phyloP scores from a whole-genome alignment of 495 filamentous ascomycete species.

The Lophiostoma macrostomum region DNA sequence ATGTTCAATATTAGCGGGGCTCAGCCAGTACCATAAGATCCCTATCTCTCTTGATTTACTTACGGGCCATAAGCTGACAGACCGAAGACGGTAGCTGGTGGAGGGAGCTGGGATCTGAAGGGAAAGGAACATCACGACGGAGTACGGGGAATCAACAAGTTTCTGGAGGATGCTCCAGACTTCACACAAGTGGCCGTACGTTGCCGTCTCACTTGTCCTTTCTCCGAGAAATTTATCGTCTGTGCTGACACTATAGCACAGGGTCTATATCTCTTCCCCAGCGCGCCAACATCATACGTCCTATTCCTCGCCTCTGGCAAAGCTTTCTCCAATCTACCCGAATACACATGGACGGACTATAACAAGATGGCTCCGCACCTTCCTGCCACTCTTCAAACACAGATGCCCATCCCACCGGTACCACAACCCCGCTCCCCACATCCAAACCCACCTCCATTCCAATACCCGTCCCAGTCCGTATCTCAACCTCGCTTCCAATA shows the following conservation, averaged over 20 bases:
- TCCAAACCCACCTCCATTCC: no score
- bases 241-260: neutral
- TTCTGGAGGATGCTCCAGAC: slow-evolving; percentile 17
- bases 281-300: slow-evolving; percentile 22
- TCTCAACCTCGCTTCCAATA: no score
- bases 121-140: slow-evolving; percentile 24
- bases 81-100: slow-evolving; percentile 24
- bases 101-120: slow-evolving; percentile 31
- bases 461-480: no score
- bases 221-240: neutral
- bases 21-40: no score
- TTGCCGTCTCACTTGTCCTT: neutral
- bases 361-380: slow-evolving; percentile 24
- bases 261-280: slow-evolving; percentile 32
- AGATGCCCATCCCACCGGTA: slow-evolving; percentile 7
- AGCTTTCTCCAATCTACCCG: slow-evolving; percentile 31
- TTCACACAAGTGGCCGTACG: slow-evolving; percentile 24
- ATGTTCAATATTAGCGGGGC: no score
- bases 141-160: slow-evolving; percentile 29
- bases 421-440: slow-evolving; percentile 9
- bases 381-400: slow-evolving; percentile 9
- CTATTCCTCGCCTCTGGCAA: slow-evolving; percentile 25
- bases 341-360: slow-evolving; percentile 31
- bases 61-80: no score
- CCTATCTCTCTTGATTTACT: no score